phyloP scores from a whole-genome alignment of 768 basidiomycete genomes.

The Lactarius evosmus region DNA sequence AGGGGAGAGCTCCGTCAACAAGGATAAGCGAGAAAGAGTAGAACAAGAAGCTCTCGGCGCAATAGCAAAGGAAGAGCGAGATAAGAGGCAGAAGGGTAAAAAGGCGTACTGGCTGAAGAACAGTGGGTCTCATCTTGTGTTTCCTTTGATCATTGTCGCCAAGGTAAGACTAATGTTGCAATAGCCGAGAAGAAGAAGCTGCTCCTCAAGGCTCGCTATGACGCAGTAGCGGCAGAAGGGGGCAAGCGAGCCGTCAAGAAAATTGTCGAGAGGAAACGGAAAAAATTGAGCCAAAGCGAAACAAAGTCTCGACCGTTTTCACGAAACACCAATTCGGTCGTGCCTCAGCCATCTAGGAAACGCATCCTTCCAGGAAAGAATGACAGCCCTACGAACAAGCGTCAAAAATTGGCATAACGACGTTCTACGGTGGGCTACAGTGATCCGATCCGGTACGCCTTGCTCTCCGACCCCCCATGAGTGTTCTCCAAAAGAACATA shows the following conservation, averaged over 20 bases:
- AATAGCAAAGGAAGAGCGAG: constrained; percentile 50
- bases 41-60: constrained; percentile 61
- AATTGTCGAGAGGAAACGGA: constrained; percentile 85
- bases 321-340: constrained; percentile 22
- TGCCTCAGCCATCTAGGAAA: constrained; percentile 17
- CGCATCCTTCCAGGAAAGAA: constrained; percentile 14
- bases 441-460: background rate
- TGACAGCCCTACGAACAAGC: constrained; percentile 26
- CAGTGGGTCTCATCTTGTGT: constrained; percentile 43
- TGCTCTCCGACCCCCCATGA: background rate
- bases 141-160: constrained; percentile 11
- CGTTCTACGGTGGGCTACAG: background rate
- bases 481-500: constrained; percentile 45
- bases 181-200: constrained; percentile 77
- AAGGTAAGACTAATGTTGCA: constrained; percentile 12
- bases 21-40: constrained; percentile 63
- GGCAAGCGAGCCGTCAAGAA: constrained; percentile 82
- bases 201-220: constrained; percentile 70
- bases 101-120: constrained; percentile 82
- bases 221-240: constrained; percentile 71
- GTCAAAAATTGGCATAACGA: constrained; percentile 26
- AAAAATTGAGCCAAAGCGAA: constrained; percentile 84
- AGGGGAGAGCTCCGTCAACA: constrained; percentile 73
- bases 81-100: constrained; percentile 75
- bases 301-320: constrained; percentile 77